These are phyloP conservation scores for Geosmithia flava DNA, from an alignment of 2,329 filamentous ascomycete genomes.

Conservation along the genomic window DNA sequence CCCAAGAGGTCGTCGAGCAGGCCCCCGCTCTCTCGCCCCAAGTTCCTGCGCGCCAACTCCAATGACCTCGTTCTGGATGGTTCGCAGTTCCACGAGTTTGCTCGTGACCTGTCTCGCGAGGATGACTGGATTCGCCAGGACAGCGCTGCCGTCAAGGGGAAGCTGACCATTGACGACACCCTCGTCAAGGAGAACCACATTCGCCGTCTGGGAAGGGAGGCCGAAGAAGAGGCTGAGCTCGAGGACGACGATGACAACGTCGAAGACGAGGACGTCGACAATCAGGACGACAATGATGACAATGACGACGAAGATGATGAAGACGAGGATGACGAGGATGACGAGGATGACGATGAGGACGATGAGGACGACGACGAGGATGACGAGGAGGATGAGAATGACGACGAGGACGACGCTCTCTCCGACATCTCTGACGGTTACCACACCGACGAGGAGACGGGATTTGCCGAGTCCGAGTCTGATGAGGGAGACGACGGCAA, in stretches of 20 bases:
- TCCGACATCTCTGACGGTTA: slow-evolving; percentile 52
- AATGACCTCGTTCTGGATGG: slow-evolving; percentile 40
- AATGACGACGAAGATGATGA: slow-evolving; percentile 36
- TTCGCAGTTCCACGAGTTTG: slow-evolving; percentile 80
- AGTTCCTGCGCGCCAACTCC: slow-evolving; percentile 37
- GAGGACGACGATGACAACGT: slow-evolving; percentile 52
- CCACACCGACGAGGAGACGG: slow-evolving; percentile 59
- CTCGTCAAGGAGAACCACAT: slow-evolving; percentile 83
- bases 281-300: slow-evolving; percentile 31
- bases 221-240: slow-evolving; percentile 73
- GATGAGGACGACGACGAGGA: slow-evolving; percentile 40
- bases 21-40: slow-evolving; percentile 12
- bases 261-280: slow-evolving; percentile 26
- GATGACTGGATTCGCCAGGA: slow-evolving; percentile 83
- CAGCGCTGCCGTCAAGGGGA: slow-evolving; percentile 47
- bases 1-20: slow-evolving; percentile 13
- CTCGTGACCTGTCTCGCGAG: slow-evolving; percentile 65
- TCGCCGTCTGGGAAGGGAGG: slow-evolving; percentile 74
- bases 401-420: slow-evolving; percentile 39
- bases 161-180: slow-evolving; percentile 81
- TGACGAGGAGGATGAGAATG: slow-evolving; percentile 35
- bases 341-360: slow-evolving; percentile 38
- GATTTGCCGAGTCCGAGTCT: slow-evolving; percentile 52
- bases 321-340: slow-evolving; percentile 35
- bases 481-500: slow-evolving; percentile 57